phyloP scores from a whole-genome alignment of 495 filamentous ascomycete genomes.

The Penicillium pulvis region DNA sequence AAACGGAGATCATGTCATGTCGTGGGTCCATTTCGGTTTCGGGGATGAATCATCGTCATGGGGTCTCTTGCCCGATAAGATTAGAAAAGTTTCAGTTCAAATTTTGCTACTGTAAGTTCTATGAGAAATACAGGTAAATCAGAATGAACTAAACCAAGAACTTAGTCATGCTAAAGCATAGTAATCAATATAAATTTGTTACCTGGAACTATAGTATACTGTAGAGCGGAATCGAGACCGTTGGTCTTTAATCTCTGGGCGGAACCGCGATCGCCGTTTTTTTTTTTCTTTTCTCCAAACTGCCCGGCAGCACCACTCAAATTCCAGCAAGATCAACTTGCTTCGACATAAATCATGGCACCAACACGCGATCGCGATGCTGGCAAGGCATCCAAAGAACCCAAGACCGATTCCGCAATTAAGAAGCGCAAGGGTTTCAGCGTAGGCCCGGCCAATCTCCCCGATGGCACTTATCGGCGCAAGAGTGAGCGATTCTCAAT shows the following conservation, averaged over 20 bases:
- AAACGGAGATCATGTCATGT: constrained; percentile 21
- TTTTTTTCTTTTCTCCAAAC: constrained; percentile 24
- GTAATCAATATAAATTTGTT: too few species aligned
- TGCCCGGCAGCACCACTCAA: background rate
- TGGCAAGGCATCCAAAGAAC: constrained; percentile 33
- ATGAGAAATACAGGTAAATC: too few species aligned
- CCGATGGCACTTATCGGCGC: constrained; percentile 87
- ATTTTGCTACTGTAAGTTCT: too few species aligned
- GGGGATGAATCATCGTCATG: constrained; percentile 24
- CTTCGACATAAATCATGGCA: constrained; percentile 51
- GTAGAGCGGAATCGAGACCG: constrained; percentile 11
- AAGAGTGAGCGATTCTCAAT: constrained; percentile 61
- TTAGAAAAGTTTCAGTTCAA: background rate
- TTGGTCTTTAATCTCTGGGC: constrained; percentile 6
- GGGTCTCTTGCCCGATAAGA: constrained; percentile 5
- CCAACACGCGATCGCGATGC: constrained; percentile 63
- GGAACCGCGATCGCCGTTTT: constrained; percentile 22
- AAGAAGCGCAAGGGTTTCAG: constrained; percentile 69
- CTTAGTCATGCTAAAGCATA: too few species aligned
- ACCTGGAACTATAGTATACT: background rate
- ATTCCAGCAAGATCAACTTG: background rate
- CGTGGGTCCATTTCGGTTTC: constrained; percentile 22
- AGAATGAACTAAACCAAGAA: too few species aligned
- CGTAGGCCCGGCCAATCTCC: constrained; percentile 89
- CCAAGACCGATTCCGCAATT: constrained; percentile 42